A percentile compares a stretch with the other conserved stretches of the same genome.
phyloP scores from a whole-genome alignment of 257 asterid genomes.

The Verbena officinalis region DNA sequence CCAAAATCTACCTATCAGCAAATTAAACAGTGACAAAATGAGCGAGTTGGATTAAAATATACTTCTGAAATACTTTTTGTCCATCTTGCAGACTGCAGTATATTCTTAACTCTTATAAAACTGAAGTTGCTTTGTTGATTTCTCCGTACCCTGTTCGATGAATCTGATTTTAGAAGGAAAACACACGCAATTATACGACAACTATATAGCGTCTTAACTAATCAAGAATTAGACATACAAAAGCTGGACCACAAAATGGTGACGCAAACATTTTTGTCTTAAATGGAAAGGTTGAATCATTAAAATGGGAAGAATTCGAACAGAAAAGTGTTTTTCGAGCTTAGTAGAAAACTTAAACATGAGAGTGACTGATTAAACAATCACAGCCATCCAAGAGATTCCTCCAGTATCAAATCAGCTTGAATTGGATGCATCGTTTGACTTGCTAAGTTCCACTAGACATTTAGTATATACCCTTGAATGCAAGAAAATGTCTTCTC shows the following conservation, averaged over 20 bases:
- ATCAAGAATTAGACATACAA: not conserved
- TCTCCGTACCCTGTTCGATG: too few relatives aligned
- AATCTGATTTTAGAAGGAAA: too few relatives aligned
- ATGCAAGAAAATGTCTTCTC: slow-evolving; percentile 30
- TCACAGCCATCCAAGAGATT: slow-evolving; percentile 32
- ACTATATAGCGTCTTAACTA: too few relatives aligned
- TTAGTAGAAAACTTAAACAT: slow-evolving; percentile 24
- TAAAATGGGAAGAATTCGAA: not conserved
- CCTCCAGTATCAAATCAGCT: slow-evolving; percentile 29
- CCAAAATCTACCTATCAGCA: slow-evolving; percentile 21
- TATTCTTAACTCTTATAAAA: too few relatives aligned
- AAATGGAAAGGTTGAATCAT: slow-evolving; percentile 6
- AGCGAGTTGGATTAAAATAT: not conserved
- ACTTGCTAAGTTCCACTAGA: slow-evolving; percentile 25
- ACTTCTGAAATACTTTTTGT: not conserved
- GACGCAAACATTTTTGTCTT: slow-evolving; percentile 26
- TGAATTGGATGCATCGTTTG: slow-evolving; percentile 38
- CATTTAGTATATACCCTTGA: slow-evolving; percentile 34
- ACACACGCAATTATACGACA: too few relatives aligned
- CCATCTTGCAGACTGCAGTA: too few relatives aligned
- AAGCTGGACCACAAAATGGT: not conserved
- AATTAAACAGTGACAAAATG: too few relatives aligned
- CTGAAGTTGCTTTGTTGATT: too few relatives aligned
- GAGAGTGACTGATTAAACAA: slow-evolving; percentile 36
- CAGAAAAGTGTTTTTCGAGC: slow-evolving; percentile 15